phyloP scores from a whole-genome alignment of 2,329 filamentous ascomycete genomes.

The Berkeleyomyces rouxiae region DNA sequence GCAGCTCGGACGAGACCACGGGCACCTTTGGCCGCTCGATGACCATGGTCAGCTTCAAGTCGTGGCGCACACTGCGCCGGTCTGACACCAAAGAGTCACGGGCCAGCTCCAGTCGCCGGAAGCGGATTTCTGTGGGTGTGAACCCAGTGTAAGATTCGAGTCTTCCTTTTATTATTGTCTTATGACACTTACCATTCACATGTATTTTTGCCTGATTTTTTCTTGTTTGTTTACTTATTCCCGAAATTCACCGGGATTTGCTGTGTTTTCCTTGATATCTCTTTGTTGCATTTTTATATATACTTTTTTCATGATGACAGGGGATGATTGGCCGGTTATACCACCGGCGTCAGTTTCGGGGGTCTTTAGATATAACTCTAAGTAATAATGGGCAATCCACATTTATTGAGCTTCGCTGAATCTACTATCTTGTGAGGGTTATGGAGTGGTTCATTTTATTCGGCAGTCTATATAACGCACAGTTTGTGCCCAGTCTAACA shows the following conservation, averaged over 20 bases:
- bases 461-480: no score
- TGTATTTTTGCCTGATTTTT: background rate
- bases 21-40: conserved; percentile 28
- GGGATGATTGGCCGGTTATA: background rate
- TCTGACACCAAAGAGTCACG: conserved; percentile 26
- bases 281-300: background rate
- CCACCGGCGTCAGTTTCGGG: background rate
- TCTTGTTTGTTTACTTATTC: background rate
- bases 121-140: background rate
- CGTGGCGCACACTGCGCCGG: conserved; percentile 27
- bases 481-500: no score
- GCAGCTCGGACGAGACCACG: conserved; percentile 29
- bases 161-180: background rate
- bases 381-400: background rate
- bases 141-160: background rate
- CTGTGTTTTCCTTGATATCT: background rate
- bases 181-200: background rate
- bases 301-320: background rate
- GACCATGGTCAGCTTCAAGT: conserved; percentile 35
- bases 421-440: no score
- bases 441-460: no score
- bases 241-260: background rate
- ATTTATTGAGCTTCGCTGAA: background rate
- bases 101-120: conserved; percentile 2
- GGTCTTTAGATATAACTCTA: background rate